phyloP scores from a whole-genome alignment of 2,329 filamentous ascomycete species.

The Fusarium chuoi region DNA sequence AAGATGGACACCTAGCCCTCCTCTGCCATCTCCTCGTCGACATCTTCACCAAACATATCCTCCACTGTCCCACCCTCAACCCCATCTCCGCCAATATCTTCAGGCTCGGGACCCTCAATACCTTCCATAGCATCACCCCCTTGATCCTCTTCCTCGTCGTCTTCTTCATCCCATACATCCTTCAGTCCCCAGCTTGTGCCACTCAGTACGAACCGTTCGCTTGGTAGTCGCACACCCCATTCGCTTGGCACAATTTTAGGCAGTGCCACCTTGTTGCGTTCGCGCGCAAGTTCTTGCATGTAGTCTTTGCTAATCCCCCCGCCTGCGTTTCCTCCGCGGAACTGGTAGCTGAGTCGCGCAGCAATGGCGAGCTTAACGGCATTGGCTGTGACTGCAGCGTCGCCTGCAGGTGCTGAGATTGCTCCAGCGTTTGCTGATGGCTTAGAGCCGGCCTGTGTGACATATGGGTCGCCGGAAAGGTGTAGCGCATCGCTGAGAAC shows the following conservation, averaged over 20 bases:
- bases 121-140: slow-evolving; percentile 62
- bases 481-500: slow-evolving; percentile 78
- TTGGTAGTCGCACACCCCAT: slow-evolving; percentile 74
- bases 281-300: slow-evolving; percentile 77
- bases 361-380: slow-evolving; percentile 79
- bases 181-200: slow-evolving; percentile 73
- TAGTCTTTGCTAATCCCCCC: slow-evolving; percentile 77
- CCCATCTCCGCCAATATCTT: slow-evolving; percentile 58
- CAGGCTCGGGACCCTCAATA: slow-evolving; percentile 54
- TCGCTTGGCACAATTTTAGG: slow-evolving; percentile 71
- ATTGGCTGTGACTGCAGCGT: slow-evolving; percentile 70
- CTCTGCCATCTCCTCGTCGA: slow-evolving; percentile 68
- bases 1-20: slow-evolving; percentile 34
- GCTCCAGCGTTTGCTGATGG: slow-evolving; percentile 62
- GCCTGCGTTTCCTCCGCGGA: slow-evolving; percentile 64
- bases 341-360: slow-evolving; percentile 74
- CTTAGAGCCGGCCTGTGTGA: slow-evolving; percentile 64
- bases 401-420: slow-evolving; percentile 58
- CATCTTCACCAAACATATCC: slow-evolving; percentile 65
- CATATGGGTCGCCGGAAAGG: slow-evolving; percentile 75
- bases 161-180: slow-evolving; percentile 66
- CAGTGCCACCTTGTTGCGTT: slow-evolving; percentile 74
- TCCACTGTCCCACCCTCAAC: slow-evolving; percentile 63
- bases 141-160: slow-evolving; percentile 53
- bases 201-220: slow-evolving; percentile 74